These are phyloP conservation scores for Aegilops umbellulata DNA, from an alignment of 176 grass and related monocot species.

Conservation along the genomic window DNA sequence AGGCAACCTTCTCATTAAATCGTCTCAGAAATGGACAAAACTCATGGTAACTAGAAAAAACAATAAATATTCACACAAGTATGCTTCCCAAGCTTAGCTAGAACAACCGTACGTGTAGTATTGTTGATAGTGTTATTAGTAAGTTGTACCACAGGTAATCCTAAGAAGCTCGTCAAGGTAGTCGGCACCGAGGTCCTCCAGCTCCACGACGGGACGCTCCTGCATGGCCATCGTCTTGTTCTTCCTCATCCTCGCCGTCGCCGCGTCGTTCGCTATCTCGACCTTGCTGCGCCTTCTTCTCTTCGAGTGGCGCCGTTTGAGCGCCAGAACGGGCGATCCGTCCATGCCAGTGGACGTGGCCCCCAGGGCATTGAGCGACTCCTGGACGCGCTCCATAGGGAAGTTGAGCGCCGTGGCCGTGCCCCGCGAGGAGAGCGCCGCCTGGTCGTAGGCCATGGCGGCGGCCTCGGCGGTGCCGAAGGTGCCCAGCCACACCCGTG, in stretches of 20 bases:
- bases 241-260: neutral
- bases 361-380: no score
- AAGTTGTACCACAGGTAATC: neutral
- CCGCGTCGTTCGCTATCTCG: neutral
- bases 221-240: neutral
- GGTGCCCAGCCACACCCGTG: conserved; percentile 82
- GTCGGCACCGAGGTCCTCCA: neutral
- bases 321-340: no score
- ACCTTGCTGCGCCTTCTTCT: no score
- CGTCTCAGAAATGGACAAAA: no score
- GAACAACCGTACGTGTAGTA: no score
- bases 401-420: neutral
- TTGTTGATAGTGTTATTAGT: no score
- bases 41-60: no score
- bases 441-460: conserved; percentile 28
- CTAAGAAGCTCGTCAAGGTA: neutral
- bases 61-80: no score
- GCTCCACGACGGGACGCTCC: neutral
- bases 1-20: no score
- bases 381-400: neutral
- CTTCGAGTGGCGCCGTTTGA: no score
- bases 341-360: no score
- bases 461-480: conserved; percentile 76
- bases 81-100: no score
- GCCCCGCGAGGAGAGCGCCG: neutral